Evolutionary conservation across 169 alveolate species (phyloP), one percentile per base, ranked within the genome.

Genomic region (Eimeria tenella): DNA sequence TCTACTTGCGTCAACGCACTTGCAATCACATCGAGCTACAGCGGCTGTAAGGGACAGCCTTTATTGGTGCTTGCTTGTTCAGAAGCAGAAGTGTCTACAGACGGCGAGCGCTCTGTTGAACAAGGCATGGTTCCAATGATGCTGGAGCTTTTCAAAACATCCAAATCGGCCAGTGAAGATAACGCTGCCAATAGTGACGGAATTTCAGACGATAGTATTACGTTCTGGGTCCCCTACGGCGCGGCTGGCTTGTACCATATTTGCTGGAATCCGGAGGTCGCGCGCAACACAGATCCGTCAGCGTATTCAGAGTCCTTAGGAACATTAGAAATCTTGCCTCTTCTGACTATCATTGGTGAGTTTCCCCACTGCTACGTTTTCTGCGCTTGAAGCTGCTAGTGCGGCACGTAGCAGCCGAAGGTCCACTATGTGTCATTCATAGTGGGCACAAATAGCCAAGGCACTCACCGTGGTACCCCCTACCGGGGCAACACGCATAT

Each of bases 221-320:
- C 82, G 21, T 56, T 91, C 62, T 60, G 74, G 73, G 77, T 86
- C 25, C 86, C 92, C 0, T 63, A n/a, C 10, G 95, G 62, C 21
- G 23, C 50, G 3, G 81, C 95, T 17, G 79, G 90, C 8, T 42
- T 91, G 50, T 91, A 79, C 56, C 68, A 81, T 60, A 60, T 91
- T 19, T 91, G 95, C 86, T 91, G 95, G 95, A 91, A 91, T 50
- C 86, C 95, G 21, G 86, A 63, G 1, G 50, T 31, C 21, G n/a
- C 55, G 25, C 74, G 55, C 31, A 63, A 56, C 75, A 23, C 49
- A 21, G 86, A 91, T n/a, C 92, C 95, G 56, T 23, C 83, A 4
- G 79, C 83, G 13, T 91, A 91, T 68, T 77, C 77, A 17, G 86
- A 58, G 92, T 63, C 31, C 60, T 49, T 91, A 17, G 95, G 95